These are phyloP conservation scores for Begonia fuchsioides DNA, from an alignment of 306 rosid species.

Conservation along the genomic window DNA sequence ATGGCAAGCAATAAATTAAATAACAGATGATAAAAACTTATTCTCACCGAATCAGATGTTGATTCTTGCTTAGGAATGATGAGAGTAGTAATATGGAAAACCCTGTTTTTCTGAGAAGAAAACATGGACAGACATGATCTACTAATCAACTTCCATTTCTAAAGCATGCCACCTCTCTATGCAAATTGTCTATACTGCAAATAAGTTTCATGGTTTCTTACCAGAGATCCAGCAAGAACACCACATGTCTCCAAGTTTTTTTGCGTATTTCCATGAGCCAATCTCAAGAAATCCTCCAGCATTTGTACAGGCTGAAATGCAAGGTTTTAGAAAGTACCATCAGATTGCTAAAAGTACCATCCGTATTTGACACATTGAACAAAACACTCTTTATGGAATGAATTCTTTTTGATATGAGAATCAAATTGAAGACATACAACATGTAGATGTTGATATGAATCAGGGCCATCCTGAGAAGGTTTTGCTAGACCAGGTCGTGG, in stretches of 20 bases:
- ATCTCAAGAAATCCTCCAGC: conserved; percentile 86
- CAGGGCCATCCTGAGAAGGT: conserved; percentile 45
- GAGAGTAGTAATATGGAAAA: conserved; percentile 81
- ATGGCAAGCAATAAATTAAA: conserved; percentile 6
- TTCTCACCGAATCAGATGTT: conserved; percentile 90
- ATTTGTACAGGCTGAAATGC: conserved; percentile 68
- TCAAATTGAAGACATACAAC: conserved; percentile 38
- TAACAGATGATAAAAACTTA: conserved; percentile 9
- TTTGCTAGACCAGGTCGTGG: conserved; percentile 90
- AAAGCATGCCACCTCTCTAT: neutral
- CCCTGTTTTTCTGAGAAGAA: conserved; percentile 80
- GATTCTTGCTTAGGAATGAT: conserved; percentile 97
- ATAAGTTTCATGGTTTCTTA: conserved; percentile 17
- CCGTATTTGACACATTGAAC: neutral
- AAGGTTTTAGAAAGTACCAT: conserved; percentile 11
- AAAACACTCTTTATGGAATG: neutral
- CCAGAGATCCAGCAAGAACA: conserved; percentile 94
- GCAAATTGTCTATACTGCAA: too few species aligned
- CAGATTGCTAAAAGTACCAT: conserved; percentile 1
- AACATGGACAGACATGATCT: too few species aligned
- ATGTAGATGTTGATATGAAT: conserved; percentile 64
- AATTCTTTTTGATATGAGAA: neutral
- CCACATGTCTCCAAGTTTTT: conserved; percentile 90
- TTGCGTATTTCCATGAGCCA: conserved; percentile 70
- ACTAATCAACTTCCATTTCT: neutral